Percentiles rank a stretch among this genome's conserved stretches.
Evolutionary conservation across 2,329 filamentous ascomycete species (phyloP).

Genomic region (Neurospora crassa): DNA sequence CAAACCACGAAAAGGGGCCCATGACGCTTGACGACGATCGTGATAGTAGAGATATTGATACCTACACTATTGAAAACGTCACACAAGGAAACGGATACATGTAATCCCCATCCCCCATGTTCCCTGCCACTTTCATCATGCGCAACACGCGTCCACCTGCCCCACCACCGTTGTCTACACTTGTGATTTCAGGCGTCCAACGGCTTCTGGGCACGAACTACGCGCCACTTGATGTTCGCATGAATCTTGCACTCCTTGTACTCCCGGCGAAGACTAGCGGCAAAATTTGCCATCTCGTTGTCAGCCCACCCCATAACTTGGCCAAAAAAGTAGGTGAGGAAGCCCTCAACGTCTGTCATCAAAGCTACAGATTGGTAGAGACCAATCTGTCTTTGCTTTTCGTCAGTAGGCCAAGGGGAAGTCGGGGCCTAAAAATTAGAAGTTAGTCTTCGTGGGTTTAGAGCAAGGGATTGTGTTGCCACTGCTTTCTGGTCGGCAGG

Average conservation of each 20-base stretch:
- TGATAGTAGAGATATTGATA: neutral
- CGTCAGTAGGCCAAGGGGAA: conserved; percentile 17
- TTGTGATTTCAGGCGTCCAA: neutral
- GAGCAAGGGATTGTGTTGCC: neutral
- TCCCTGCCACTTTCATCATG: neutral
- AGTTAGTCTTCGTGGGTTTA: neutral
- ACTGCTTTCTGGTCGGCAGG: neutral
- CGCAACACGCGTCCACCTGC: neutral
- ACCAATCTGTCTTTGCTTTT: conserved; percentile 9
- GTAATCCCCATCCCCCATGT: neutral
- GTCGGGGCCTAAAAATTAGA: conserved; percentile 21
- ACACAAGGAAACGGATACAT: neutral
- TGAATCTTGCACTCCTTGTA: conserved; percentile 24
- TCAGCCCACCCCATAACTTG: conserved; percentile 8
- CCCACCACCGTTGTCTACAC: neutral
- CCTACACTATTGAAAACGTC: neutral
- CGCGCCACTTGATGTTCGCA: conserved; percentile 27
- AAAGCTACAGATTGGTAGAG: conserved; percentile 1
- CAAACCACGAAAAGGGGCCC: neutral
- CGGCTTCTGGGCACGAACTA: conserved; percentile 30
- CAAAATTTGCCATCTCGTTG: neutral
- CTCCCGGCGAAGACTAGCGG: conserved; percentile 9
- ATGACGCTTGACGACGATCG: neutral
- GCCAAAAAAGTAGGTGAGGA: conserved; percentile 5
- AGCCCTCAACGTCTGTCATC: conserved; percentile 12